Evolutionary conservation across 176 grass and related monocot genomes (phyloP).

Genomic region (Oryza officinalis): DNA sequence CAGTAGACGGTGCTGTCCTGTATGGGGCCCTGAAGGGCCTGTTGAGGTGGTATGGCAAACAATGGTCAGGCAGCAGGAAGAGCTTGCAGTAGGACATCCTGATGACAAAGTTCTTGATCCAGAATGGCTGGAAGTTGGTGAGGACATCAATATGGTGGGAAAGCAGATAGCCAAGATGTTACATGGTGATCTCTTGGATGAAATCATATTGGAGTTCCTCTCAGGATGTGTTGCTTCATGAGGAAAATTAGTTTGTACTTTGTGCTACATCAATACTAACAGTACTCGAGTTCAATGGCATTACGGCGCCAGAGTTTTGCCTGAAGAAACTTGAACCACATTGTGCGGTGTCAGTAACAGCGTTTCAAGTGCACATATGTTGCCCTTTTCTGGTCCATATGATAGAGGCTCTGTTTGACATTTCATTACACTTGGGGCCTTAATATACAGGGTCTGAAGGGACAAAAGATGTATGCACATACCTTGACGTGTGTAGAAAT

Average conservation of each 20-base stretch:
- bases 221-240: constrained; percentile 3
- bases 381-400: constrained; percentile 19
- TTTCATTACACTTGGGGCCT: constrained; percentile 21
- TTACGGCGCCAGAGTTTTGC: background rate
- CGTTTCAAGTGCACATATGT: constrained; percentile 19
- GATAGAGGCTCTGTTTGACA: constrained; percentile 16
- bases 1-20: constrained; percentile 12
- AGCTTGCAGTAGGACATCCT: constrained; percentile 22
- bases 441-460: constrained; percentile 12
- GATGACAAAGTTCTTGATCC: constrained; percentile 60
- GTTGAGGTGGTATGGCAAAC: constrained; percentile 63
- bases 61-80: constrained; percentile 46
- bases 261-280: background rate
- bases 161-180: constrained; percentile 49
- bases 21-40: constrained; percentile 55
- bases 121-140: constrained; percentile 49
- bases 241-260: background rate
- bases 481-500: constrained; percentile 24
- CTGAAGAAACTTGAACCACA: background rate
- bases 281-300: constrained; percentile 7
- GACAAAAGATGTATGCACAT: background rate
- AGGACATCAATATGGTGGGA: constrained; percentile 48
- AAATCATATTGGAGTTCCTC: constrained; percentile 55
- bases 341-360: background rate
- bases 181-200: constrained; percentile 57